phyloP scores from a whole-genome alignment of 345 rosid species.

The Nephelium lappaceum region DNA sequence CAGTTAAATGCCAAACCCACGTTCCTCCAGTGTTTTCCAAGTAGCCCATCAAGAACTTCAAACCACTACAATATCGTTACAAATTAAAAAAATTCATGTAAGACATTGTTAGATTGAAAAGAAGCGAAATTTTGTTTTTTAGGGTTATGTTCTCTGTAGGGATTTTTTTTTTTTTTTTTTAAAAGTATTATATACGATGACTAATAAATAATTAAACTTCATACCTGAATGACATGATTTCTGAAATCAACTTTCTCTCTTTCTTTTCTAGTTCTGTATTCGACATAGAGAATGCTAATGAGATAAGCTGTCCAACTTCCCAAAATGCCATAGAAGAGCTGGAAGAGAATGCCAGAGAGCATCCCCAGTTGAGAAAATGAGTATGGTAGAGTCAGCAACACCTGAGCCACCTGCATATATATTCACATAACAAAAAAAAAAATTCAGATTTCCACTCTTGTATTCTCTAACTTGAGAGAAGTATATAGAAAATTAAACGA shows the following conservation, averaged over 20 bases:
- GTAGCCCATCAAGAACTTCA: slow-evolving; percentile 98
- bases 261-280: slow-evolving; percentile 95
- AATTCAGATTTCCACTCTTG: background rate
- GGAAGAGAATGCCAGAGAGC: slow-evolving; percentile 91
- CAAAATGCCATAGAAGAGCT: slow-evolving; percentile 87
- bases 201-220: too few relatives aligned
- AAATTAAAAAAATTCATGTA: too few relatives aligned
- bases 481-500: too few relatives aligned
- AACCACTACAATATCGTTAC: slow-evolving; percentile 62
- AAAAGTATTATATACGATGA: too few relatives aligned
- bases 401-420: slow-evolving; percentile 94
- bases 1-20: slow-evolving; percentile 98
- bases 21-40: slow-evolving; percentile 98
- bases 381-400: slow-evolving; percentile 92
- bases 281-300: slow-evolving; percentile 89
- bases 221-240: slow-evolving; percentile 96
- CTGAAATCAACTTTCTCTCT: slow-evolving; percentile 97
- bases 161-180: too few relatives aligned
- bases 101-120: background rate
- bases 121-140: background rate
- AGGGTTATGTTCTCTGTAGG: background rate
- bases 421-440: background rate
- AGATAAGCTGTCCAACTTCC: slow-evolving; percentile 99
- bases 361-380: slow-evolving; percentile 98
- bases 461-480: too few relatives aligned